These are phyloP conservation scores for Metschnikowia anglica DNA, from an alignment of 805 yeast species.

Conservation along the genomic window DNA sequence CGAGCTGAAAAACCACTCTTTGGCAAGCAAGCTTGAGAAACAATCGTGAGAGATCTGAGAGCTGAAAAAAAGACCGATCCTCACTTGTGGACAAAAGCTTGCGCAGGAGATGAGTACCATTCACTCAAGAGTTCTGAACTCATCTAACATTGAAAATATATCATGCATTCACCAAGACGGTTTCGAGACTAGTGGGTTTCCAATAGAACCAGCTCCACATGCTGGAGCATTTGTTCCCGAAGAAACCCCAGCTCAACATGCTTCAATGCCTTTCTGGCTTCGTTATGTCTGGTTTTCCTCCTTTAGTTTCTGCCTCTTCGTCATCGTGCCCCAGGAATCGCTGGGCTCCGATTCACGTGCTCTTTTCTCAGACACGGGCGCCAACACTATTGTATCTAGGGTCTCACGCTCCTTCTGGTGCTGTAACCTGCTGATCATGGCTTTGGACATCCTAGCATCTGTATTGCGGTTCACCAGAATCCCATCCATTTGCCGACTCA, in stretches of 20 bases:
- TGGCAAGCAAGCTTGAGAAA: too few species aligned
- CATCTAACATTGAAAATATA: too few species aligned
- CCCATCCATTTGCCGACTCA: constrained; percentile 46
- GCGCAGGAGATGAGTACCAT: too few species aligned
- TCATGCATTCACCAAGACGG: too few species aligned
- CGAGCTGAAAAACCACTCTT: too few species aligned
- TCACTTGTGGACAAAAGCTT: too few species aligned
- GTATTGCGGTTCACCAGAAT: constrained; percentile 46
- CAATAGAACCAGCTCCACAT: too few species aligned
- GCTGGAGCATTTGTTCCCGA: too few species aligned
- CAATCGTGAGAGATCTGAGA: too few species aligned
- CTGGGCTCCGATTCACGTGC: constrained; percentile 2
- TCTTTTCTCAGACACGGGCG: constrained; percentile 9
- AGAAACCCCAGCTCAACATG: not conserved
- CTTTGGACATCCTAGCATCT: constrained; percentile 59
- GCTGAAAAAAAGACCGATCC: too few species aligned
- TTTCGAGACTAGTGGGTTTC: too few species aligned
- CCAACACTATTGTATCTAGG: constrained; percentile 16
- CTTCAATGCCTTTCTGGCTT: not conserved
- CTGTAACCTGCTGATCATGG: constrained; percentile 51
- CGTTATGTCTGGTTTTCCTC: not conserved
- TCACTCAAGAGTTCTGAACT: too few species aligned
- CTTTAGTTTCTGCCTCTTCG: constrained; percentile 1
- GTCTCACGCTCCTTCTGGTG: constrained; percentile 18
- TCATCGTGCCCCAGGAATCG: constrained; percentile 7